Evolutionary conservation across 2,329 filamentous ascomycete species (phyloP), one percentile per base, ranked within the genome.

Genomic region (Periconia sp.): DNA sequence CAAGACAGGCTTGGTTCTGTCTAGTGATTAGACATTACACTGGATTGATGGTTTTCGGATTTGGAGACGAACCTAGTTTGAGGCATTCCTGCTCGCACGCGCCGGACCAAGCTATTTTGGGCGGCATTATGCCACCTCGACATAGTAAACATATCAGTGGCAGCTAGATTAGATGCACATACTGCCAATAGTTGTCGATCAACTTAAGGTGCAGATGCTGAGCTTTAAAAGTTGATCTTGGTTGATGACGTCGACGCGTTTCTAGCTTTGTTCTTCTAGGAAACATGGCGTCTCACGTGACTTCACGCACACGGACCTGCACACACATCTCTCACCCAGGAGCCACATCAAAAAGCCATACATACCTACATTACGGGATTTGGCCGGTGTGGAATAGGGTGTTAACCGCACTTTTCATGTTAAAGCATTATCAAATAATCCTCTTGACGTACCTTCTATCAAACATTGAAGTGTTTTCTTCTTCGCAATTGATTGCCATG

Each of bases 1-100:
- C 17, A 45, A 23, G 20, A 19, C 15, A 10, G 40, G 47, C 17
- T 49, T 54, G n/a, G 46, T 45, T 19, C 65, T 69, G 48, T 45
- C 50, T 45, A 42, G n/a, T 17, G 35, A 49, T 70, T 58, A 70
- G 61, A 27, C 49, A 59, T 52, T 14, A 10, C 15, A 20, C 31
- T 33, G 8, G 31, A 33, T 14, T n/a, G 33, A 13, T 37, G 10
- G 6, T 27, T 27, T 27, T 27, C 23, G 5, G 23, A 27, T 27
- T 27, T 27, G 23, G 23, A 27, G 23, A 27, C 23, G 23, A 27
- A 37, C 33, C 33, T 37, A 14, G 33, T 3, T 13, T 14, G 33
- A 14, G 33, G 17, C 23, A 20, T 50, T 27, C 43, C 46, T 47
- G 57, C 57, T 53, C 33, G 23, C n/a, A 19, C 45, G 54, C 41